phyloP scores from a whole-genome alignment of 441 rosid species.

The Bocquillonia castaneifolia region DNA sequence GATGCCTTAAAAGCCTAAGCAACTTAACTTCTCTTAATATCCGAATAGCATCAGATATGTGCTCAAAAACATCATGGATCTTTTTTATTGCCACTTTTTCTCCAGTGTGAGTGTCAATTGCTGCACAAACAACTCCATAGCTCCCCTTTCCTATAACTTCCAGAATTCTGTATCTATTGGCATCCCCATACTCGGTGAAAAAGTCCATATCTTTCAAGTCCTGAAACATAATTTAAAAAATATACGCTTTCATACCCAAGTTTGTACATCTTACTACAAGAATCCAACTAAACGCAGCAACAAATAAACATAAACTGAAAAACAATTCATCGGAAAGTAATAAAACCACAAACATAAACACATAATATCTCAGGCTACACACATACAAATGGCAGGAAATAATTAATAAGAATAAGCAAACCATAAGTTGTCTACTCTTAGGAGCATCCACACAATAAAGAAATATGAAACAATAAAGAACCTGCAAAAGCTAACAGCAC shows the following conservation, averaged over 20 bases:
- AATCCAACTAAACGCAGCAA: not conserved
- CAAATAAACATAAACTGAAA: not conserved
- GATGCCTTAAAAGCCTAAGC: slow-evolving; percentile 76
- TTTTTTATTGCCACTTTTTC: slow-evolving; percentile 91
- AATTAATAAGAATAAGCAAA: not conserved
- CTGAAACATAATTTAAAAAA: slow-evolving; percentile 37
- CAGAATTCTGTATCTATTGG: slow-evolving; percentile 71
- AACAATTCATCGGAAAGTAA: not conserved
- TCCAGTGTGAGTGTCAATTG: slow-evolving; percentile 83
- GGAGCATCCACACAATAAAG: not conserved
- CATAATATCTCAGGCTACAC: not conserved
- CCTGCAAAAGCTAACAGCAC: not conserved
- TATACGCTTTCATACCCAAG: not conserved
- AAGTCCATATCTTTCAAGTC: slow-evolving; percentile 69
- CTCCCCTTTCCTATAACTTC: slow-evolving; percentile 97
- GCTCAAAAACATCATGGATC: slow-evolving; percentile 84
- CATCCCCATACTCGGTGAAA: slow-evolving; percentile 95
- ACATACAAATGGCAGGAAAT: not conserved
- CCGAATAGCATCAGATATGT: slow-evolving; percentile 75
- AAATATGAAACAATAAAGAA: not conserved
- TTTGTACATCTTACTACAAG: not conserved
- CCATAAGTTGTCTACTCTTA: not conserved
- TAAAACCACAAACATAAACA: not conserved
- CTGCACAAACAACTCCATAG: slow-evolving; percentile 97
- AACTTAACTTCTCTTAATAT: slow-evolving; percentile 91